A percentile compares a stretch with the other conserved stretches of the same genome.
phyloP scores from a whole-genome alignment of 2,329 filamentous ascomycete species.

The Arthrobotrys megalospora region DNA sequence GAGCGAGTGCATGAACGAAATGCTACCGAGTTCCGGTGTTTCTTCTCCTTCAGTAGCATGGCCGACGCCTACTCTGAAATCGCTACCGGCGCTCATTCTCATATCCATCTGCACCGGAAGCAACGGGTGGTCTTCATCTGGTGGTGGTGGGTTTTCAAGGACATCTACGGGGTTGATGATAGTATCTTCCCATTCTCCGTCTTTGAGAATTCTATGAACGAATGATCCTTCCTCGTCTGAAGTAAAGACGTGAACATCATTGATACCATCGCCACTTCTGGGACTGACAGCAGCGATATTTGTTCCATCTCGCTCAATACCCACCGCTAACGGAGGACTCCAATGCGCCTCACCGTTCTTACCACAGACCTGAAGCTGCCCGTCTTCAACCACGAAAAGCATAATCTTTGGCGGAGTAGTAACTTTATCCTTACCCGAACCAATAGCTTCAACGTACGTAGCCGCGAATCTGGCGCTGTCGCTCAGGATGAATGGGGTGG shows the following conservation, averaged over 20 bases:
- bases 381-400: constrained; percentile 8
- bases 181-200: background rate
- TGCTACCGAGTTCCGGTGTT: background rate
- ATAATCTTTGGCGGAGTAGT: background rate
- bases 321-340: background rate
- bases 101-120: background rate
- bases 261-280: background rate
- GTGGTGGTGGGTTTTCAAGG: background rate
- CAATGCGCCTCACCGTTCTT: background rate
- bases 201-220: background rate
- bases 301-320: background rate
- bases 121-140: background rate
- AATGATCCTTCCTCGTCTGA: constrained; percentile 5
- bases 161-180: background rate
- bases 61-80: background rate
- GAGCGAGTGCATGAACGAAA: background rate
- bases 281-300: constrained; percentile 9
- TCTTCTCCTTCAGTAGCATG: background rate
- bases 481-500: background rate
- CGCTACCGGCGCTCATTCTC: background rate
- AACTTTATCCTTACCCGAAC: background rate
- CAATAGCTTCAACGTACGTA: background rate
- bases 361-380: background rate
- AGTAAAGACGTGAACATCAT: constrained; percentile 24
- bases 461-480: background rate